Evolutionary conservation across 2,329 filamentous ascomycete species (phyloP).

Genomic region (Pestalotiopsis sp.): DNA sequence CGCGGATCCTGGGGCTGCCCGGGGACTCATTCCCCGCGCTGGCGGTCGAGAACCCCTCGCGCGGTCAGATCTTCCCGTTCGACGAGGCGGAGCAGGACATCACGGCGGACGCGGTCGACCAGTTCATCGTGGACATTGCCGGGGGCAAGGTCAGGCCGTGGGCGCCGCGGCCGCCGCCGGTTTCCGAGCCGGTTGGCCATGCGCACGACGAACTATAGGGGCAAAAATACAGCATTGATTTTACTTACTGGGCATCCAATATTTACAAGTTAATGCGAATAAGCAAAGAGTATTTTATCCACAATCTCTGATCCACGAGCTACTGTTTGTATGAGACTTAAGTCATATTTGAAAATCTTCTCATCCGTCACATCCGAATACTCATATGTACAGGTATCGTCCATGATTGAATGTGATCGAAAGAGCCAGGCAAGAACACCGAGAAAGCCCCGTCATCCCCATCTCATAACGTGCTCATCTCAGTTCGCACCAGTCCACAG

Average conservation of each 20-base stretch:
- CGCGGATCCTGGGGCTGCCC: conserved; percentile 38
- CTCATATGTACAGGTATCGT: too few species aligned
- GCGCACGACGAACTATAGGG: conserved; percentile 31
- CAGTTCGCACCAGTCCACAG: conserved; percentile 24
- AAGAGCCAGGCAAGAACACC: background rate
- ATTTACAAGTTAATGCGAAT: too few species aligned
- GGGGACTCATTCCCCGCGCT: conserved; percentile 32
- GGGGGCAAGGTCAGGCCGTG: conserved; percentile 42
- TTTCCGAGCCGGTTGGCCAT: background rate
- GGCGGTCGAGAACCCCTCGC: conserved; percentile 45
- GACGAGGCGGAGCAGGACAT: conserved; percentile 24
- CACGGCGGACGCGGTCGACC: conserved; percentile 36
- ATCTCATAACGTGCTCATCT: background rate
- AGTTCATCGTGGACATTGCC: conserved; percentile 46
- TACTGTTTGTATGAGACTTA: too few species aligned
- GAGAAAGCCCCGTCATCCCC: too few species aligned
- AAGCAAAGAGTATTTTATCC: too few species aligned
- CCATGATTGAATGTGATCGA: background rate
- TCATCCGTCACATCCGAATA: too few species aligned
- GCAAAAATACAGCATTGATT: too few species aligned
- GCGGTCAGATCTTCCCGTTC: conserved; percentile 45
- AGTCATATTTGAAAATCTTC: too few species aligned
- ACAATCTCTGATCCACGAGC: too few species aligned
- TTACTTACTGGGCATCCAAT: too few species aligned
- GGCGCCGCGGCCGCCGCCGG: conserved; percentile 25